These are phyloP conservation scores for Phlebiopsis gigantea DNA, from an alignment of 768 basidiomycete genomes.

Conservation along the genomic window DNA sequence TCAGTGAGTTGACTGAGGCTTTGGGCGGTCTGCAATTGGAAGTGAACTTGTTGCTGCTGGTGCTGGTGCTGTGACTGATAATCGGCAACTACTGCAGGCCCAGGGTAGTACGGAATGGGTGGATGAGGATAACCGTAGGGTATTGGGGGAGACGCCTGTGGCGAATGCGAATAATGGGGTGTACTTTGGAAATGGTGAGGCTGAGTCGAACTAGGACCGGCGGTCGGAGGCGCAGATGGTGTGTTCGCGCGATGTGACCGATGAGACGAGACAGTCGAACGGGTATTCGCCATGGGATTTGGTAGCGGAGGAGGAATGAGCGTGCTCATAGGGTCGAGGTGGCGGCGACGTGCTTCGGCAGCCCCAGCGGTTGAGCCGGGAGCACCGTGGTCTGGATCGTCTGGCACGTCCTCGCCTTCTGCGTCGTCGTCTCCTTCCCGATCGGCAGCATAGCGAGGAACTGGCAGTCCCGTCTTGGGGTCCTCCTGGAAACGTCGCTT, in stretches of 20 bases:
- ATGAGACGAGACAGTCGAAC: background rate
- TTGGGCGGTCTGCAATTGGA: slow-evolving; percentile 18
- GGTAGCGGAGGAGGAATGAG: slow-evolving; percentile 7
- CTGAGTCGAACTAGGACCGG: background rate
- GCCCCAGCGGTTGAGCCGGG: background rate
- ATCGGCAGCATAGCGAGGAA: slow-evolving; percentile 17
- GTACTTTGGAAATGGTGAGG: background rate
- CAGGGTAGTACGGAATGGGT: background rate
- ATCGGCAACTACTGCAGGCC: background rate
- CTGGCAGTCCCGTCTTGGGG: slow-evolving; percentile 19
- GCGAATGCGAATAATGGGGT: background rate
- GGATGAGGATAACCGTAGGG: background rate
- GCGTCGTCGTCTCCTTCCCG: background rate
- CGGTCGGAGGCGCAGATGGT: background rate
- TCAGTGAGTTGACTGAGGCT: slow-evolving; percentile 40
- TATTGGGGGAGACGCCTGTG: background rate
- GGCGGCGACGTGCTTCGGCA: slow-evolving; percentile 3
- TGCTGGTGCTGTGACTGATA: background rate
- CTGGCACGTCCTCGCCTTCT: background rate
- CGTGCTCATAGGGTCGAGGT: slow-evolving; percentile 2
- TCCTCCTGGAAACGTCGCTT: slow-evolving; percentile 44
- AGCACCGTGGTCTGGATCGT: slow-evolving; percentile 4
- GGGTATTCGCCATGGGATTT: background rate
- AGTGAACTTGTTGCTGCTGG: slow-evolving; percentile 3
- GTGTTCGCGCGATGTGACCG: background rate